These are phyloP conservation scores for Stenocarpella maydis DNA, from an alignment of 2,329 filamentous ascomycete species.

Conservation along the genomic window DNA sequence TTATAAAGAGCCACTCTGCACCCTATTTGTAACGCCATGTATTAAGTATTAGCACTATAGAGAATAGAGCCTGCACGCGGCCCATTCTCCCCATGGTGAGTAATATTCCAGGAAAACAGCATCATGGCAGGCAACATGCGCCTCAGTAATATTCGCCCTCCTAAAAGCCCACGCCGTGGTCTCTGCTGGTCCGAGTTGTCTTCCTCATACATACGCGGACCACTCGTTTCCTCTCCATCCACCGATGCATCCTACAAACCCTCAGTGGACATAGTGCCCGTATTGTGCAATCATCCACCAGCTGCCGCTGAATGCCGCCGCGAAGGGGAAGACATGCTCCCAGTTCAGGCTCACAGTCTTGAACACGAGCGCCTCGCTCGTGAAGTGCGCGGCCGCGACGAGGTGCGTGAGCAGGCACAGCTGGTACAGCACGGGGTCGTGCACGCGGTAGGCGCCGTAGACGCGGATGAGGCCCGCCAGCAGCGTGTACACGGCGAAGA, in stretches of 20 bases:
- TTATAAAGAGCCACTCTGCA: conserved; percentile 5
- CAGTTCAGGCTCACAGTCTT: conserved; percentile 73
- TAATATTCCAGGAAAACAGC: neutral
- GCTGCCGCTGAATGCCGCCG: conserved; percentile 53
- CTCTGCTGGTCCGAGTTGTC: no score
- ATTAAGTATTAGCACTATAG: conserved; percentile 18
- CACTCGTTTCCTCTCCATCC: neutral
- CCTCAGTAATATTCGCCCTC: neutral
- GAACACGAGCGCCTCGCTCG: conserved; percentile 82
- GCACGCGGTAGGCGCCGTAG: conserved; percentile 85
- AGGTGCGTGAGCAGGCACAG: conserved; percentile 83
- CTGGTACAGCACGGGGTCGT: conserved; percentile 77
- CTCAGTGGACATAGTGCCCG: conserved; percentile 67
- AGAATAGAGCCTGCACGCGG: neutral
- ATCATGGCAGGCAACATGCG: neutral
- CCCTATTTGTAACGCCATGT: neutral
- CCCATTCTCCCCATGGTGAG: neutral
- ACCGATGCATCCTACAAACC: no score
- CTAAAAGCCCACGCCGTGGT: neutral
- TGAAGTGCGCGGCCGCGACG: conserved; percentile 80
- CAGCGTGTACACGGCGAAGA: conserved; percentile 90
- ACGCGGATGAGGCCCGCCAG: conserved; percentile 78
- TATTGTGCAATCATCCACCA: conserved; percentile 74
- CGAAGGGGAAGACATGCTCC: conserved; percentile 64
- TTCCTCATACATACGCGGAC: neutral